Evolutionary conservation across 2,329 filamentous ascomycete genomes (phyloP), one percentile per base, ranked within the genome.

Genomic region (Curvularia sp.): DNA sequence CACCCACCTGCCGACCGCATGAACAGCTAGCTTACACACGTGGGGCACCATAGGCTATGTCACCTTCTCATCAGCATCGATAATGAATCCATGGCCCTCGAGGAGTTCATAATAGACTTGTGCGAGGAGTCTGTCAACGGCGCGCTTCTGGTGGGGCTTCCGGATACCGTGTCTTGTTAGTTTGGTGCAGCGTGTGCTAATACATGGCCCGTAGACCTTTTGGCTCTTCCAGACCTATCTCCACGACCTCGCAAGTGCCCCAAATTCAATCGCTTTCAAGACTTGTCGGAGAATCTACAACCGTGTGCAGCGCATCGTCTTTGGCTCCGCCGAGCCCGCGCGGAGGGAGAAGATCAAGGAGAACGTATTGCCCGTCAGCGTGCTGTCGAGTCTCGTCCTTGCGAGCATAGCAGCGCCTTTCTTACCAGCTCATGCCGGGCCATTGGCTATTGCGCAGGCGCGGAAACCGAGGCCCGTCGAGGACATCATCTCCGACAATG

Each of bases 171-270:
- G 57, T 57, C 51, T 58, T 55, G 55, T 60, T 66, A 63, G 72
- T 68, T 64, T 28, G 42, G 68, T 53, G 44, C 15, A 46, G 38
- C 38, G 18, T 49, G 39, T 53, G 65, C 69, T 75, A 72, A 75
- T 47, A 39, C 52, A 28, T n/a, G 35, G 53, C 42, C 46, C 43
- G 51, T 72, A 95, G 91, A 94, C 91, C 35, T 95, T 95, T 78
- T 95, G 91, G 91, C 85, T 95, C 51, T 93, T 95, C 77, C 91
- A 95, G 79, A 94, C 90, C 4, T 93, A 95, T 74, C 86, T 95
- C 30, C 89, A 91, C 81, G 92, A 95, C 75, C 86, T 95, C 62
- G 86, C 90, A 55, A 82, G 84, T 71, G 90, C 89, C 58, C 91
- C 91, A 2, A 89, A 90, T 74, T 89, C 89, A 61, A 86, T 88